Percentiles rank a stretch among this genome's conserved stretches.
phyloP scores from a whole-genome alignment of 2,329 filamentous ascomycete genomes.

The Parafenestella ontariensis region DNA sequence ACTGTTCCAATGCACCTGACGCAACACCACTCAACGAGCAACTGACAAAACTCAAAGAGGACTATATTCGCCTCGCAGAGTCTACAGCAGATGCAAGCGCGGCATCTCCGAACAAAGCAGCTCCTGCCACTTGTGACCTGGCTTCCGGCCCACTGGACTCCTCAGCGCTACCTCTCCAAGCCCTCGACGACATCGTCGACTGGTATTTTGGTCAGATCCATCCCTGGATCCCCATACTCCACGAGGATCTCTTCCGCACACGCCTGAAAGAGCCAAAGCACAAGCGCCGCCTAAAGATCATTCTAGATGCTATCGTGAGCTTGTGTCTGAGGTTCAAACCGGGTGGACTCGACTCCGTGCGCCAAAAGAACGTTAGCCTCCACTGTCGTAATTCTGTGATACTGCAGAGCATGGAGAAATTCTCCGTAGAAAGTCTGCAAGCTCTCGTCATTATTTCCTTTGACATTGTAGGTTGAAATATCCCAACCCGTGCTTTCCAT shows the following conservation, averaged over 20 bases:
- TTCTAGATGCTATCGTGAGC: constrained; percentile 38
- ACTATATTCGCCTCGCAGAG: too few species aligned
- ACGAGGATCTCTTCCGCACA: constrained; percentile 38
- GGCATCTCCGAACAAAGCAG: too few species aligned
- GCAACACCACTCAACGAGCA: not conserved
- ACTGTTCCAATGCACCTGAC: not conserved
- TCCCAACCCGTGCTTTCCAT: too few species aligned
- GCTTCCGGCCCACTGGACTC: not conserved
- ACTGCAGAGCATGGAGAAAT: constrained; percentile 41
- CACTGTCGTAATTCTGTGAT: constrained; percentile 30
- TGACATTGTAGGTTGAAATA: constrained; percentile 31
- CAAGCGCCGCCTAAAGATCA: constrained; percentile 18
- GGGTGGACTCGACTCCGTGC: constrained; percentile 14
- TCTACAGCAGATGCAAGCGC: too few species aligned
- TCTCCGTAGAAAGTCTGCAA: constrained; percentile 46
- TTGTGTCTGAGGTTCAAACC: constrained; percentile 21
- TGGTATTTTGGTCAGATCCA: constrained; percentile 42
- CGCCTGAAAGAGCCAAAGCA: constrained; percentile 16
- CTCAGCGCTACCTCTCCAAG: not conserved
- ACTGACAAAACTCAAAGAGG: not conserved
- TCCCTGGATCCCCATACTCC: constrained; percentile 46
- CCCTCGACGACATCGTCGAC: constrained; percentile 27
- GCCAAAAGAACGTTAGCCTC: constrained; percentile 5
- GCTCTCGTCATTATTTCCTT: constrained; percentile 48
- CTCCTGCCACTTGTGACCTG: too few species aligned